Evolutionary conservation across 352 stramenopile genomes (phyloP).

Genomic region (Salisapilia sapeloensis): DNA sequence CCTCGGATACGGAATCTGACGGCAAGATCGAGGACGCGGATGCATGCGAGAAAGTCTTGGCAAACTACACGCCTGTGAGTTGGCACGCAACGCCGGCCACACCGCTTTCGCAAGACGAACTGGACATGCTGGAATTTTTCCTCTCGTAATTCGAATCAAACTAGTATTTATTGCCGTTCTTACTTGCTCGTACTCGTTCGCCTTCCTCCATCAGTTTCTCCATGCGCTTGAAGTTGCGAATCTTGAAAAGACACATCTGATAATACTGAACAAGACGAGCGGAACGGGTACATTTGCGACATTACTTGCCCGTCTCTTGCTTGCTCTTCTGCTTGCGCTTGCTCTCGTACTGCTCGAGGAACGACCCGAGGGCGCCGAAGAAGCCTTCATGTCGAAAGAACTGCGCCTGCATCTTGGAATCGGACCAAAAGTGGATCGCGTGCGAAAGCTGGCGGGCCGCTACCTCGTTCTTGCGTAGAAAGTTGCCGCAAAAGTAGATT

Average conservation of each 20-base stretch:
- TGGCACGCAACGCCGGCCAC: slow-evolving; percentile 7
- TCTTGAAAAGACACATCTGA: too few species aligned
- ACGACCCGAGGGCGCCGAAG: slow-evolving; percentile 93
- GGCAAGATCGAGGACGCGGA: too few species aligned
- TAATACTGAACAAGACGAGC: too few species aligned
- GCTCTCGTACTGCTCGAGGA: slow-evolving; percentile 41
- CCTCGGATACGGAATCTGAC: too few species aligned
- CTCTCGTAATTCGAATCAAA: too few species aligned
- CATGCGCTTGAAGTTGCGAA: too few species aligned
- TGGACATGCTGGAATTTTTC: slow-evolving; percentile 22
- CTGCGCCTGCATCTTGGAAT: slow-evolving; percentile 75
- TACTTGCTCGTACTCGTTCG: too few species aligned
- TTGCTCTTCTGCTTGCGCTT: too few species aligned
- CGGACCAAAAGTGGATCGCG: slow-evolving; percentile 96
- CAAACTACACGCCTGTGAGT: slow-evolving; percentile 10
- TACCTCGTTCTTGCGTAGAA: slow-evolving; percentile 92
- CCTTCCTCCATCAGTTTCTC: too few species aligned
- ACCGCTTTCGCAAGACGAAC: slow-evolving; percentile 13
- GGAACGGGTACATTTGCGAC: too few species aligned
- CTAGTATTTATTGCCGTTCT: too few species aligned
- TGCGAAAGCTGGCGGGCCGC: slow-evolving; percentile 77
- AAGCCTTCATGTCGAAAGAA: slow-evolving; percentile 95
- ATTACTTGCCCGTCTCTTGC: too few species aligned
- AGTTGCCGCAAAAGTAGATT: slow-evolving; percentile 95
- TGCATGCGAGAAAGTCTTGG: slow-evolving; percentile 1